Base-by-base conservation (phyloP, 805 yeast species). In the Saturnispora saitoi region DNA sequence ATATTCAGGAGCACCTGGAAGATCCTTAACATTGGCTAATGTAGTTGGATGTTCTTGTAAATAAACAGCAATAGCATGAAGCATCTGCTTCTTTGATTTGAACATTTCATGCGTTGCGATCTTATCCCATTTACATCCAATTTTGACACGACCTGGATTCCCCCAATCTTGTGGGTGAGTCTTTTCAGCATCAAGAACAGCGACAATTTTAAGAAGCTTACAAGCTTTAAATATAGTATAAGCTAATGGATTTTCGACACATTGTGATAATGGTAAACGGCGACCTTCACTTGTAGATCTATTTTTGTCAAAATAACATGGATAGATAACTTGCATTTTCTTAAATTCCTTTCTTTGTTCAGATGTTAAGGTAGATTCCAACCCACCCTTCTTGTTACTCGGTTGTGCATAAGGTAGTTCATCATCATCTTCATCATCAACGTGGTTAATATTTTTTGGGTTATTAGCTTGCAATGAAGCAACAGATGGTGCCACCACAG, bases 91-190 rank as follows among this genome's bases (percentile, higher is more conserved):
- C 62, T 90, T 89, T 53, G 75, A 77, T 47, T 64, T 65, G 34
- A 70, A 43, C n/a, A 48, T 22, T 26, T 60, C 57, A 15, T 63
- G 61, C 12, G 67, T 70, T 10, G 72, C 62, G 26, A 64, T 57
- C 1, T 78, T 80, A 43, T 75, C 74, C 49, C 48, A 58, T 58
- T 80, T 83, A 37, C 87, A 55, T 41, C 80, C 70, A 20, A 89
- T 83, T 56, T 95, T 78, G 32, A 93, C 90, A 59, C 98, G 76
- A n/a, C 99, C 99, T 4, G 97, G 95, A 61, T 91, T 91, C 55
- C 98, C 95, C 76, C 83, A 93, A 67, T 91, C 98, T 65, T 90
- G 95, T 11, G 98, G 98, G 67, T 91, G 99, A 1, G 84, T 66
- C 68, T 89, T 93, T 51, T 84, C 87, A 52, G 91, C 80, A 66